These are phyloP conservation scores for Zizania palustris DNA, from an alignment of 202 grass and related monocot genomes.

Conservation along the genomic window DNA sequence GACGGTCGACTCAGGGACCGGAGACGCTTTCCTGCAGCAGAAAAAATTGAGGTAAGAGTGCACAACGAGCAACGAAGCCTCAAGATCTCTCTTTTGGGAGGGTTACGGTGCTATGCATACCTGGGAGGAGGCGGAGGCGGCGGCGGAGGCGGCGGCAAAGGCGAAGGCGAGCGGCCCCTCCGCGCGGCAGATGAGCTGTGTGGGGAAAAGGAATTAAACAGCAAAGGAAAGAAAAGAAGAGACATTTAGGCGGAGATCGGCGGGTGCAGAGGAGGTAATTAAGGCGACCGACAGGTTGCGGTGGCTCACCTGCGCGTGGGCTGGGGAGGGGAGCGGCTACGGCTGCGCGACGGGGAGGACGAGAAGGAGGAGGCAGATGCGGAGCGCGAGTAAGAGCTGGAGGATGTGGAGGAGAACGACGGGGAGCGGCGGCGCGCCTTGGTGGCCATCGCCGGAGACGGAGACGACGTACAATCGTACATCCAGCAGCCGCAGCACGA, in stretches of 20 bases:
- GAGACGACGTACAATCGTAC: background rate
- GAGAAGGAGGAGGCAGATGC: slow-evolving; percentile 38
- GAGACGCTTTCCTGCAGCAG: slow-evolving; percentile 63
- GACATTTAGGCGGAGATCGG: no score
- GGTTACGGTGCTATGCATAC: slow-evolving; percentile 1
- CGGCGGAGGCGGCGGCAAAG: background rate
- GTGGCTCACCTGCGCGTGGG: slow-evolving; percentile 43
- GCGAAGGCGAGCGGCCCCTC: slow-evolving; percentile 52
- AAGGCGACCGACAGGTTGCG: no score
- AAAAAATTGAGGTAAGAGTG: background rate
- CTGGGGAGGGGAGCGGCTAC: background rate
- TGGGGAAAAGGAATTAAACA: no score
- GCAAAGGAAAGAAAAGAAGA: no score
- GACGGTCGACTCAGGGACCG: slow-evolving; percentile 62
- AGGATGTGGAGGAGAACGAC: slow-evolving; percentile 10
- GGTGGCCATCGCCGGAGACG: slow-evolving; percentile 24
- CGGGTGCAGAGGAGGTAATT: no score
- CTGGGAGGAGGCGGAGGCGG: slow-evolving; percentile 47
- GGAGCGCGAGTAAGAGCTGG: slow-evolving; percentile 51
- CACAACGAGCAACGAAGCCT: background rate
- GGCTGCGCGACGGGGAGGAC: slow-evolving; percentile 65
- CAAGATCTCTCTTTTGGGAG: background rate
- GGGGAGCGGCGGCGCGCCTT: background rate
- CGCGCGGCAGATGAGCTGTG: slow-evolving; percentile 49
- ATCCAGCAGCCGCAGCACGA: no score